These are phyloP conservation scores for Boletus vinaceobasis DNA, from an alignment of 768 basidiomycete genomes.

Conservation along the genomic window DNA sequence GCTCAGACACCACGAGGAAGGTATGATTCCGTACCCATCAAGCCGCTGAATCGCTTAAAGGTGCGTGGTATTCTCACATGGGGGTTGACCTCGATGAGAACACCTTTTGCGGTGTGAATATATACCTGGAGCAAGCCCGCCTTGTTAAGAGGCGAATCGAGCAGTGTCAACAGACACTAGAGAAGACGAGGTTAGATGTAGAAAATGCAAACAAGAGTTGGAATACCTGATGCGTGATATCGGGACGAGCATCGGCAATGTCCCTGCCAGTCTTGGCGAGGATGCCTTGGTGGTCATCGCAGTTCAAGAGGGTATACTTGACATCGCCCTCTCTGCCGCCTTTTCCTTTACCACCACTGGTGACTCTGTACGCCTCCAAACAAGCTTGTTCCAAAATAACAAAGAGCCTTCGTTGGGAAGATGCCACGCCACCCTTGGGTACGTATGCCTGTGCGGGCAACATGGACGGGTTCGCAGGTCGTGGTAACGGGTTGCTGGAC, in stretches of 20 bases:
- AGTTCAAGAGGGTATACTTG: conserved; percentile 95
- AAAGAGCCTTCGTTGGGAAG: conserved; percentile 67
- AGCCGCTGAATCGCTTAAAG: conserved; percentile 96
- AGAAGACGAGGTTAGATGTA: background rate
- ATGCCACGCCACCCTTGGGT: conserved; percentile 49
- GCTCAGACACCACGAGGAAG: background rate
- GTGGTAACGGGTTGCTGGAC: conserved; percentile 44
- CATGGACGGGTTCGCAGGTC: conserved; percentile 69
- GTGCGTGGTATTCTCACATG: conserved; percentile 96
- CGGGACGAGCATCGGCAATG: conserved; percentile 98
- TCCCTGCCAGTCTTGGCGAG: conserved; percentile 96
- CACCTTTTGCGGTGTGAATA: conserved; percentile 94
- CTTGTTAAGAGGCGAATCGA: conserved; percentile 98
- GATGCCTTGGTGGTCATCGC: conserved; percentile 98
- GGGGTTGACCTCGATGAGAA: conserved; percentile 97
- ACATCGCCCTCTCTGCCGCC: conserved; percentile 65
- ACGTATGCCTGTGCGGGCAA: conserved; percentile 81
- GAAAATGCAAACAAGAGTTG: background rate
- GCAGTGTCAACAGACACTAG: conserved; percentile 90
- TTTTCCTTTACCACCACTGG: conserved; percentile 53
- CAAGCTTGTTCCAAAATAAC: conserved; percentile 94
- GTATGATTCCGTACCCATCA: conserved; percentile 76
- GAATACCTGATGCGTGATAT: conserved; percentile 95
- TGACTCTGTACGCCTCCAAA: conserved; percentile 89
- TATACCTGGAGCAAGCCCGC: conserved; percentile 95